These are phyloP conservation scores for Flaveria brownii DNA, from an alignment of 129 eudicot species.

Conservation along the genomic window DNA sequence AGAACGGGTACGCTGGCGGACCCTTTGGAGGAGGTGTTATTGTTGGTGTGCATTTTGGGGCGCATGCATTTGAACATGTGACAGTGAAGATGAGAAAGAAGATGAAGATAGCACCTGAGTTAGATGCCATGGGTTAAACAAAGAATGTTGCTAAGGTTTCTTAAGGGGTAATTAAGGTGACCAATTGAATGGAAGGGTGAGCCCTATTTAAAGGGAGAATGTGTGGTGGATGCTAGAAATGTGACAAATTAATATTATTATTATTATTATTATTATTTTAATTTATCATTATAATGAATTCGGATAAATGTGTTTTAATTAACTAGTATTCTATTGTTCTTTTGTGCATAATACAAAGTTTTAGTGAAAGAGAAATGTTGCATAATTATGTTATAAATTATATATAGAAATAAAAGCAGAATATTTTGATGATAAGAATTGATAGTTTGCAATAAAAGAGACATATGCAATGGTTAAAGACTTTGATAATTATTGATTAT, in stretches of 20 bases:
- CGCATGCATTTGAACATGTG: slow-evolving; percentile 46
- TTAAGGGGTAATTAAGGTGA: slow-evolving; percentile 24
- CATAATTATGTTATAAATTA: too few relatives aligned
- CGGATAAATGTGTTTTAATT: not conserved
- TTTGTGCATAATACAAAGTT: not conserved
- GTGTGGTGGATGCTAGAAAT: slow-evolving; percentile 32
- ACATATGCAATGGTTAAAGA: too few relatives aligned
- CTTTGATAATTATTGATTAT: too few relatives aligned
- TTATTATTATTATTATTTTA: not conserved
- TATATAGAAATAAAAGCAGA: too few relatives aligned
- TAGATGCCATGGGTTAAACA: slow-evolving; percentile 35
- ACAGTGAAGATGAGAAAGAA: slow-evolving; percentile 44
- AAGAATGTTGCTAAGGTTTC: slow-evolving; percentile 22
- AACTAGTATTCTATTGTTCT: not conserved
- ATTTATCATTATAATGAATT: not conserved
- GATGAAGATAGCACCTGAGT: slow-evolving; percentile 37
- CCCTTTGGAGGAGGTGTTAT: slow-evolving; percentile 34
- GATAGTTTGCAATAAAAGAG: too few relatives aligned
- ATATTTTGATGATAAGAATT: too few relatives aligned
- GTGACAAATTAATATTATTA: too few relatives aligned
- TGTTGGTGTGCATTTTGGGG: slow-evolving; percentile 32
- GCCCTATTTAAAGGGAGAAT: slow-evolving; percentile 42
- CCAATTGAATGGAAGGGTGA: slow-evolving; percentile 26
- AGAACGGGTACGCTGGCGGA: slow-evolving; percentile 50
- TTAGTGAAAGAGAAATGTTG: not conserved